These are phyloP conservation scores for Chaetomiaceae sp. DNA, from an alignment of 2,329 filamentous ascomycete species.

Conservation along the genomic window DNA sequence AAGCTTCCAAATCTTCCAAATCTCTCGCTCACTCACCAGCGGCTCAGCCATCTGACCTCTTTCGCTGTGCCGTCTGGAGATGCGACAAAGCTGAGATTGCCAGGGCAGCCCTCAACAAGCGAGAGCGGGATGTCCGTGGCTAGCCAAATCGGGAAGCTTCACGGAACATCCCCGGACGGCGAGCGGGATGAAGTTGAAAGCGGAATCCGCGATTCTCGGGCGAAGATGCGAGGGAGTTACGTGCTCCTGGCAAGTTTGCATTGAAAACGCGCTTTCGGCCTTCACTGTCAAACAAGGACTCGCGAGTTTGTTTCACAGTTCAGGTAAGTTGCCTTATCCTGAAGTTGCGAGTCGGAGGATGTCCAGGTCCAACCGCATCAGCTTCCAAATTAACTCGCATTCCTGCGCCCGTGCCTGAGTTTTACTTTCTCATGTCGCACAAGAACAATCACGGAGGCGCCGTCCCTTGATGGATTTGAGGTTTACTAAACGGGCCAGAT, in stretches of 20 bases:
- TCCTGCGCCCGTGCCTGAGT: slow-evolving; percentile 3
- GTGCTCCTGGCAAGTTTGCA: too few species aligned
- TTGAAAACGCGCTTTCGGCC: too few species aligned
- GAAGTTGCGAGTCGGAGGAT: background rate
- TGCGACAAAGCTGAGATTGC: background rate
- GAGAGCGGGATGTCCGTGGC: slow-evolving; percentile 1
- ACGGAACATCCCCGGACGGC: background rate
- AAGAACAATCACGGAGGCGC: background rate
- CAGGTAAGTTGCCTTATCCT: too few species aligned
- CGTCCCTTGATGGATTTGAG: background rate
- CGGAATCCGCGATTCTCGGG: background rate
- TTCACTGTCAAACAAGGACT: too few species aligned
- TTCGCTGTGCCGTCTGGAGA: background rate
- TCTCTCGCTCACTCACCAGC: background rate
- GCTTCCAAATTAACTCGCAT: slow-evolving; percentile 7
- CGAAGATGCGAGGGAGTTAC: background rate
- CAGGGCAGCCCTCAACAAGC: background rate
- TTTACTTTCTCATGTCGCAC: background rate
- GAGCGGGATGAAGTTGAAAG: background rate
- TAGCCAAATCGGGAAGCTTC: slow-evolving; percentile 1
- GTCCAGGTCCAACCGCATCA: background rate
- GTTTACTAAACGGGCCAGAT: background rate
- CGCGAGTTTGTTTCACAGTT: too few species aligned
- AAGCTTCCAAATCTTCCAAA: background rate
- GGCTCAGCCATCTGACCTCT: background rate